Percentiles rank a stretch among this genome's conserved stretches.
Evolutionary conservation across 495 filamentous ascomycete genomes (phyloP).

Genomic region (Penicillium egyptiacum): DNA sequence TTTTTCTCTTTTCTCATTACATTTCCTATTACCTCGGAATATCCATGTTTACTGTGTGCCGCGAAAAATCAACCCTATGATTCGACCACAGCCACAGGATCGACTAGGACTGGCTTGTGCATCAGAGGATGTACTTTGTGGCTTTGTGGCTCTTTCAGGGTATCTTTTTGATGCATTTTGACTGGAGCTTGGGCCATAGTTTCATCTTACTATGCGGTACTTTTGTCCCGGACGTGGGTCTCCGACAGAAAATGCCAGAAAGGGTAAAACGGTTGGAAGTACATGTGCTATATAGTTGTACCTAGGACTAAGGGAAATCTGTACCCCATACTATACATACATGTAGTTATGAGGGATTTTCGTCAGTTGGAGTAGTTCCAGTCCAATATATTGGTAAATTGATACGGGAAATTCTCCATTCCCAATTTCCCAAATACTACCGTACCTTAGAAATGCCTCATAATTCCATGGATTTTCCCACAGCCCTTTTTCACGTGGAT

Average conservation of each 20-base stretch:
- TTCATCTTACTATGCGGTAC: constrained; percentile 8
- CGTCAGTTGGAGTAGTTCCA: too few species aligned
- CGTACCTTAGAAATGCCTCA: not conserved
- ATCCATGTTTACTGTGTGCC: constrained; percentile 12
- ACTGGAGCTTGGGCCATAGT: constrained; percentile 22
- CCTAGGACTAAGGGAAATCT: too few species aligned
- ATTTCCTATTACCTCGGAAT: not conserved
- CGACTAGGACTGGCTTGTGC: constrained; percentile 23
- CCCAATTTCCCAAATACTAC: too few species aligned
- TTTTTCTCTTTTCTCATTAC: not conserved
- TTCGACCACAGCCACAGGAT: constrained; percentile 33
- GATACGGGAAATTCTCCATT: too few species aligned
- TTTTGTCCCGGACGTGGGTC: not conserved
- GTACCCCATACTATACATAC: too few species aligned
- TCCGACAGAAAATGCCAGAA: not conserved
- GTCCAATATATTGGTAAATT: too few species aligned
- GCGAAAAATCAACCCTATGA: constrained; percentile 13
- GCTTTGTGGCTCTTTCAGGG: constrained; percentile 2
- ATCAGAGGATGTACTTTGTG: too few species aligned
- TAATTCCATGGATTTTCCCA: too few species aligned
- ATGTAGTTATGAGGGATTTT: too few species aligned
- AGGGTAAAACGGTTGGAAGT: too few species aligned
- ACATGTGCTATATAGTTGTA: too few species aligned
- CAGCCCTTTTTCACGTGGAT: too few species aligned
- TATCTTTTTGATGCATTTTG: constrained; percentile 4